Base-by-base conservation (phyloP, 1,284 basidiomycete species). In the Phylloporus sp. region DNA sequence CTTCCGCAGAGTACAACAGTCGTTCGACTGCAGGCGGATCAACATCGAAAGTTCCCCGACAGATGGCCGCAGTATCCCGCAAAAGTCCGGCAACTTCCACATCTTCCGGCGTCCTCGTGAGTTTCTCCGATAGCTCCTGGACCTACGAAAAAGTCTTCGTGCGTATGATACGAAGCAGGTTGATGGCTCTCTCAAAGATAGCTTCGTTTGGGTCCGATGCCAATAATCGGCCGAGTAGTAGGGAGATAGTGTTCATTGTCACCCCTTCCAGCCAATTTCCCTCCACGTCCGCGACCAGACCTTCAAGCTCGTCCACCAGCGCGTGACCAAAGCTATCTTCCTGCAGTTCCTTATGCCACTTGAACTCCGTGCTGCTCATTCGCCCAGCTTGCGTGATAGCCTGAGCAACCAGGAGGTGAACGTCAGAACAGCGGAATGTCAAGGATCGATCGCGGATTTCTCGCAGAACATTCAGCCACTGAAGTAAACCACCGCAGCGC, bases 391-490 rank as follows among this genome's bases (percentile, higher is more conserved):
- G 81, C 66, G 72, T 78, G 4, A 72, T 72, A 7, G 82, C 76
- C 59, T 84, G 83, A 22, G 68, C 70, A 3, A 84, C 24, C 6
- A 86, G 68, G 1, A 71, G 54, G 42, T 81, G 74, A 0, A 85
- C 81, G 22, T 79, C 81, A 1, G 74, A 69, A 2, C 70, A 59
- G 32, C 70, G 68, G 56, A 84, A 80, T 2, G 72, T 77, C 31
- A 86, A 65, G 0, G 65, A 66, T 20, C 74, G 73, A 17, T 75
- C 74, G 10, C 71, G 71, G 29, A 84, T 62, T 61, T 81, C 82
- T 34, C 79, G 74, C 4, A 76, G 65, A 18, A 86, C 78, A 58
- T 85, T 86, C 26, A 81, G 64, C 83, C 83, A 85, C 55, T 86
- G 84, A 0, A 85, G 64, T 1, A 65, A 65, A 2, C 71, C 65